Conservation (phyloP, 805 yeast genomes). For the Candida corydali region DNA sequence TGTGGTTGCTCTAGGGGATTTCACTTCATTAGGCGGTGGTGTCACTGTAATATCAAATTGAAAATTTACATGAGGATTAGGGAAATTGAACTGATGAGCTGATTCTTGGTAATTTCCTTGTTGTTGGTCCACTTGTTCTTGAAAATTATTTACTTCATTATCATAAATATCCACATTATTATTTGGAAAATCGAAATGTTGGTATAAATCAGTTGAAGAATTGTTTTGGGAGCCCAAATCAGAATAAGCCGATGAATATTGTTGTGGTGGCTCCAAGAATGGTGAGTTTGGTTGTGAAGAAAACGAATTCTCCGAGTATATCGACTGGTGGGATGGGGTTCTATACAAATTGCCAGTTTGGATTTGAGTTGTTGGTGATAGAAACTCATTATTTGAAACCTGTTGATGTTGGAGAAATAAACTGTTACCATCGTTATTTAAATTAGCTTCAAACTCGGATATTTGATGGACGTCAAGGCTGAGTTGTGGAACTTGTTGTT, state of each 20-base stretch:
- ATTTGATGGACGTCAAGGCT: not conserved
- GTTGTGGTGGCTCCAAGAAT: constrained; percentile 33
- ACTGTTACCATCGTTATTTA: not conserved
- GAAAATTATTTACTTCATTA: not conserved
- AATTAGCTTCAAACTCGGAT: not conserved
- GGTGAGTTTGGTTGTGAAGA: constrained; percentile 33
- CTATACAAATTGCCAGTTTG: constrained; percentile 7
- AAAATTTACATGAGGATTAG: constrained; percentile 3
- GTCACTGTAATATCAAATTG: constrained; percentile 9
- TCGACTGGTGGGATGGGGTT: constrained; percentile 14
- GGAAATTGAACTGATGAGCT: constrained; percentile 1
- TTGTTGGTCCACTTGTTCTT: not conserved
- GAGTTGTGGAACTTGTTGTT: not conserved
- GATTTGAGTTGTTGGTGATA: constrained; percentile 16
- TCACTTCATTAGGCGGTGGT: constrained; percentile 7
- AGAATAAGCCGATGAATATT: constrained; percentile 16
- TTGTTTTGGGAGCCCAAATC: constrained; percentile 9
- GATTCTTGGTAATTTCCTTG: constrained; percentile 9
- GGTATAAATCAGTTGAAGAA: constrained; percentile 4
- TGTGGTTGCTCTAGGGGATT: too few relatives aligned
- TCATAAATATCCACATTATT: too few relatives aligned
- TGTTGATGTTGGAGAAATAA: not conserved
- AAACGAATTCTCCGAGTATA: constrained; percentile 30
- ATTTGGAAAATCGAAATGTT: constrained; percentile 3
- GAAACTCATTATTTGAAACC: constrained; percentile 10